Evolutionary conservation across 345 rosid species (phyloP), one percentile per base, ranked within the genome.

Genomic region (Chamaenerion angustifolium): DNA sequence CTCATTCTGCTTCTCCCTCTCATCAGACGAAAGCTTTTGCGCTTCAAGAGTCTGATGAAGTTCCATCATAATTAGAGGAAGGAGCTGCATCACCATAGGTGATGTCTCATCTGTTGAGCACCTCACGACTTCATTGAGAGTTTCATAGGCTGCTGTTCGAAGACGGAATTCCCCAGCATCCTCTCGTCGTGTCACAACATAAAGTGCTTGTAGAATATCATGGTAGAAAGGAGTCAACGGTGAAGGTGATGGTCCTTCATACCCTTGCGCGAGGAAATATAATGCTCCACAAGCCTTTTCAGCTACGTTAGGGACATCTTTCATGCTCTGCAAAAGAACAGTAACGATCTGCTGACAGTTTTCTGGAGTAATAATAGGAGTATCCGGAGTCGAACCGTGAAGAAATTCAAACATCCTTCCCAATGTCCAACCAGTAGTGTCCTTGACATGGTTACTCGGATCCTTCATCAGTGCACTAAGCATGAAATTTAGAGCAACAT

Each of bases 281-380:
- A 71, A 67, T 12, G 76, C 76, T 21, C 76, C 76, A 47, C 76
- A 71, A 23, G 76, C 72, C 53, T 71, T 71, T 61, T 67, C 76
- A 7, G 76, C 76, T 11, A 67, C 76, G 56, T 71, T 71, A 25
- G 76, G 69, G 35, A 48, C 76, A 5, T 71, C 76, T 21, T 59
- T 71, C 76, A 71, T 71, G 55, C 72, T 71, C 51, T 67, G 76
- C 37, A 71, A 58, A 1, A 71, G 68, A 15, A 71, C 76, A 4
- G 76, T 71, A 12, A 63, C 49, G 12, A 71, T 71, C 47, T 67
- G 76, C 25, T 71, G 76, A 61, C 76, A 71, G 60, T 71, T 71
- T 50, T 68, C 63, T 2, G 51, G 76, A 25, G 71, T 71, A 35
- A 71, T 67, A 45, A 71, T 63, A 10, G 71, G 72, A 15, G 71